phyloP scores from a whole-genome alignment of 2,329 filamentous ascomycete species.

The Ophiostoma triangulosporum region DNA sequence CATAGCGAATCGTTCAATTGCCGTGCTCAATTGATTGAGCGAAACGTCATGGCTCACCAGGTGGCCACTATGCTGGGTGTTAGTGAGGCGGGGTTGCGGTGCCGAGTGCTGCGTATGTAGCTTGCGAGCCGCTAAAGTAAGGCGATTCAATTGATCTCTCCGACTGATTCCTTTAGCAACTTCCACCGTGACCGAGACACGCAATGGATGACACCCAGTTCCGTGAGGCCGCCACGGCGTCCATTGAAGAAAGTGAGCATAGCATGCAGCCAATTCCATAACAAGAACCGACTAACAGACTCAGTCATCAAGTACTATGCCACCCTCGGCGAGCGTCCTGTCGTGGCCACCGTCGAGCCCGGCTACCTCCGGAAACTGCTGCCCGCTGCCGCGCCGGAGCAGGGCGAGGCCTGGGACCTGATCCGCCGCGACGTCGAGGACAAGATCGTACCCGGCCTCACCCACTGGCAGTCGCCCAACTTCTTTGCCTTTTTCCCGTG shows the following conservation, averaged over 20 bases:
- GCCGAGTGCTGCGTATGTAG: no score
- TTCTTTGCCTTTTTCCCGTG: constrained; percentile 96
- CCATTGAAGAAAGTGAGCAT: constrained; percentile 75
- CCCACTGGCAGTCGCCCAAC: constrained; percentile 84
- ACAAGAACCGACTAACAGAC: neutral
- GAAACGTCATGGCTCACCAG: no score
- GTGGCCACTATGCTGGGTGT: no score
- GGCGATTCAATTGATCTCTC: no score
- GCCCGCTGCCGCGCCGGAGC: constrained; percentile 49
- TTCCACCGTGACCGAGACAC: no score
- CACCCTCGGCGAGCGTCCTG: constrained; percentile 52
- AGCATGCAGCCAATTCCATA: no score
- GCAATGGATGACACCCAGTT: constrained; percentile 31
- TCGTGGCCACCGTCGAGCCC: constrained; percentile 65
- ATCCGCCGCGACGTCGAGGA: constrained; percentile 75
- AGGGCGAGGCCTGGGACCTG: constrained; percentile 58
- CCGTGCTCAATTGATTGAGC: no score
- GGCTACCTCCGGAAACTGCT: constrained; percentile 76
- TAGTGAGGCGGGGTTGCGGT: no score
- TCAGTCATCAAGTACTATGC: constrained; percentile 80
- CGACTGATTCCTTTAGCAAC: neutral
- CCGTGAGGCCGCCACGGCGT: constrained; percentile 58
- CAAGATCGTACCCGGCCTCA: constrained; percentile 83
- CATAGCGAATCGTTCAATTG: no score
- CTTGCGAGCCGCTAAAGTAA: no score